Evolutionary conservation across 371 early-diverging fungal genomes (phyloP).

Genomic region (Phascolomyces articulosus): DNA sequence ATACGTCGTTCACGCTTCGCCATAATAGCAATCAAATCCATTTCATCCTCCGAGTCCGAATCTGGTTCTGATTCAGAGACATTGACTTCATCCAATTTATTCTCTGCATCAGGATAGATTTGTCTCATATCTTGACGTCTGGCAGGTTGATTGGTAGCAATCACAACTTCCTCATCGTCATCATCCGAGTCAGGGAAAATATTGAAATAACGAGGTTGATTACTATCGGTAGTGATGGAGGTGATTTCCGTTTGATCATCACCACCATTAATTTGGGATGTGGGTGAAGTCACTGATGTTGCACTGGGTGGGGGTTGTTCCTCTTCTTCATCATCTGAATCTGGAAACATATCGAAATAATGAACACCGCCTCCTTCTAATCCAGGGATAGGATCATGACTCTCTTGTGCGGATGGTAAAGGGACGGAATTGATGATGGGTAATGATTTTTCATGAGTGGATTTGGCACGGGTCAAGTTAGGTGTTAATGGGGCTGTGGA

Average conservation of each 20-base stretch:
- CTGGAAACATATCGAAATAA: conserved; percentile 15
- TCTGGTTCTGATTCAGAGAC: conserved; percentile 3
- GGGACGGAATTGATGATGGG: not conserved
- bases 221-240: too few relatives aligned
- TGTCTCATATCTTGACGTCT: not conserved
- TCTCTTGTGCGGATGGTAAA: not conserved
- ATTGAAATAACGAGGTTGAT: not conserved
- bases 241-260: too few relatives aligned
- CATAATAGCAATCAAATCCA: conserved; percentile 7
- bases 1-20: conserved; percentile 11
- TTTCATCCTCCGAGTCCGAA: conserved; percentile 1
- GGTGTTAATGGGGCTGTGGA: not conserved
- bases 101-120: not conserved
- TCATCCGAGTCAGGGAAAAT: conserved; percentile 14
- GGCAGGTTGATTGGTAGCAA: not conserved
- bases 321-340: conserved; percentile 2
- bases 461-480: not conserved
- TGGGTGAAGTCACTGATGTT: too few relatives aligned
- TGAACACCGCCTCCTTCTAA: conserved; percentile 8
- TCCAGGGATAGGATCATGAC: not conserved
- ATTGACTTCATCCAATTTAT: conserved; percentile 14
- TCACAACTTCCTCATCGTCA: not conserved
- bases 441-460: not conserved
- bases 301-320: too few relatives aligned
- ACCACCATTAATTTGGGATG: too few relatives aligned